phyloP scores from a whole-genome alignment of 176 grass and related monocot genomes.

The Triticum timopheevii region DNA sequence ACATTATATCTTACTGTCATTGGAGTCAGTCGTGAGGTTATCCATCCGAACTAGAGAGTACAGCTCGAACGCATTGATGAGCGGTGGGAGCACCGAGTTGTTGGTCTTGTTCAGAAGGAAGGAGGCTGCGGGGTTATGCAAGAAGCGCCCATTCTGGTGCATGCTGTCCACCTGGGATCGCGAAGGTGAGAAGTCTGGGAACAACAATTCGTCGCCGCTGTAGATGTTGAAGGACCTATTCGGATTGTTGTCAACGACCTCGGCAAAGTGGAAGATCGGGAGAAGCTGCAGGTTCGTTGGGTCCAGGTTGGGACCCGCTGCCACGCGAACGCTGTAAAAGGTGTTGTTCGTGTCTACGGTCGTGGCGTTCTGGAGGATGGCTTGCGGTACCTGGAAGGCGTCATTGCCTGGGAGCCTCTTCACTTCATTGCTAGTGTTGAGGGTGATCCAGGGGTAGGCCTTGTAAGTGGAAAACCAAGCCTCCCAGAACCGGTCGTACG shows the following conservation, averaged over 20 bases:
- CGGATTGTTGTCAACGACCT: background rate
- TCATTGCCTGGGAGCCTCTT: fast-evolving
- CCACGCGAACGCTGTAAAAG: too few species aligned
- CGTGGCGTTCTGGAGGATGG: background rate
- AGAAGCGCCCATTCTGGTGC: background rate
- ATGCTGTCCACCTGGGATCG: background rate
- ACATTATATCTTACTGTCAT: background rate
- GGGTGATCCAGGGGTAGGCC: background rate
- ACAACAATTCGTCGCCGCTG: fast-evolving
- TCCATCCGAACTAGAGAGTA: background rate
- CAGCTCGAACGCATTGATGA: conserved; percentile 25
- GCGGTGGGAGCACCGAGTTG: background rate
- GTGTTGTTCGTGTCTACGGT: background rate
- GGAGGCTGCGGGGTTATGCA: fast-evolving
- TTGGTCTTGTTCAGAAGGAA: background rate
- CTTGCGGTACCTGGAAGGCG: background rate
- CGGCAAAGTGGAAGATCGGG: conserved; percentile 23
- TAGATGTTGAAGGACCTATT: background rate
- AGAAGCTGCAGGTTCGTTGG: background rate
- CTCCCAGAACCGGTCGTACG: background rate
- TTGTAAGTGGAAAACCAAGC: fast-evolving
- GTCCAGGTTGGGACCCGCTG: fast-evolving
- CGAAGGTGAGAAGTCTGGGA: fast-evolving
- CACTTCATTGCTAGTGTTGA: background rate
- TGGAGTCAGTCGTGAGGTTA: background rate